Evolutionary conservation across 768 basidiomycete genomes (phyloP).

Genomic region (Russula virescens): DNA sequence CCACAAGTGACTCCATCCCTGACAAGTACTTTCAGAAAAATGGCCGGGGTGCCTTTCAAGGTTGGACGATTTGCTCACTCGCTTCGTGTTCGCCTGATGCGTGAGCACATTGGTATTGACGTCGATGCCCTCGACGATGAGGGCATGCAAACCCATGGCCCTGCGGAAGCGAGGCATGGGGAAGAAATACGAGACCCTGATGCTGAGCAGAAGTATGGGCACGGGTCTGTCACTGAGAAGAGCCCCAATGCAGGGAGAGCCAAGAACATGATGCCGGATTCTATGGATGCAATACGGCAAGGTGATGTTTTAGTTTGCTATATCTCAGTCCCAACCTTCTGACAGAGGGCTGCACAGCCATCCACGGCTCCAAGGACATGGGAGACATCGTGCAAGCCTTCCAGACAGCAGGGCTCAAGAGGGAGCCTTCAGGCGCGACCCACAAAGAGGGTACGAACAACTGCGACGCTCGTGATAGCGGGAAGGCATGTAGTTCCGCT

Average conservation of each 20-base stretch:
- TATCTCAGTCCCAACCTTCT: not conserved
- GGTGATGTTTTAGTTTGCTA: slow-evolving; percentile 35
- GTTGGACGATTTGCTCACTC: slow-evolving; percentile 97
- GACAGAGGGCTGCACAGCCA: slow-evolving; percentile 33
- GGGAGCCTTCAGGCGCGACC: slow-evolving; percentile 34
- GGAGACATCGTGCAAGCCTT: slow-evolving; percentile 33
- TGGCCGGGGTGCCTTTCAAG: slow-evolving; percentile 92
- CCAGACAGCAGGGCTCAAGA: slow-evolving; percentile 41
- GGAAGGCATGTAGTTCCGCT: slow-evolving; percentile 51
- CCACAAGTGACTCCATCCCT: not conserved
- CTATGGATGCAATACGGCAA: slow-evolving; percentile 32
- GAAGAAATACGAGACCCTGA: slow-evolving; percentile 72
- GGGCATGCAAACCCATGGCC: slow-evolving; percentile 52
- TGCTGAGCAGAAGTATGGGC: slow-evolving; percentile 51
- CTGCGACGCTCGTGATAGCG: slow-evolving; percentile 42
- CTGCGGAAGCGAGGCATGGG: slow-evolving; percentile 44
- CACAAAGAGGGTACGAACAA: slow-evolving; percentile 53
- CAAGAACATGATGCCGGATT: slow-evolving; percentile 25
- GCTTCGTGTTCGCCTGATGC: slow-evolving; percentile 88
- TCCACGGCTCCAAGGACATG: slow-evolving; percentile 37
- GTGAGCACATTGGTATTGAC: slow-evolving; percentile 93
- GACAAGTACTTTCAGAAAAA: slow-evolving; percentile 47
- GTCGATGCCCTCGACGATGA: slow-evolving; percentile 84
- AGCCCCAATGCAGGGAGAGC: slow-evolving; percentile 19
- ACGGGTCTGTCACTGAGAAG: slow-evolving; percentile 37